Evolutionary conservation across 306 rosid species (phyloP).

Genomic region (Lotus japonicus): DNA sequence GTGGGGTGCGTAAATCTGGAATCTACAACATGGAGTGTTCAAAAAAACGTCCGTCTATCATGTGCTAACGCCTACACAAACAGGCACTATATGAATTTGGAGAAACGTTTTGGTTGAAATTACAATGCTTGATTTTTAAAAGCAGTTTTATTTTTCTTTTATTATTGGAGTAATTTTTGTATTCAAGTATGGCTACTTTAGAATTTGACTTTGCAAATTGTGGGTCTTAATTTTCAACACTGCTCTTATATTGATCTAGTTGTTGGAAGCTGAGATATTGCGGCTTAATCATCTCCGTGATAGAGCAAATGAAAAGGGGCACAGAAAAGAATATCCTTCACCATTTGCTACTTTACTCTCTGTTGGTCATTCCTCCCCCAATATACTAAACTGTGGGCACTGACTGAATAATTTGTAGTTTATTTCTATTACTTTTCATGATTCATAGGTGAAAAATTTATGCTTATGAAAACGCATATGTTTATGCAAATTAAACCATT

Average conservation of each 20-base stretch:
- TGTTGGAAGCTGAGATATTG: constrained; percentile 61
- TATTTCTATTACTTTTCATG: constrained; percentile 11
- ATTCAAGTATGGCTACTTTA: constrained; percentile 6
- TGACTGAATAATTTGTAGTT: background rate
- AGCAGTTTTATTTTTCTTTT: background rate
- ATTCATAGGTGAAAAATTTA: constrained; percentile 7
- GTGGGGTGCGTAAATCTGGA: no score
- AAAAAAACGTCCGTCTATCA: no score
- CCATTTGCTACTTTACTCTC: constrained; percentile 12
- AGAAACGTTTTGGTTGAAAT: background rate
- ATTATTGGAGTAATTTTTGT: background rate
- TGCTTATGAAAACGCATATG: background rate
- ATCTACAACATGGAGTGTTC: no score
- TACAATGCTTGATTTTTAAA: constrained; percentile 5
- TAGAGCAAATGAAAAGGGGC: constrained; percentile 88
- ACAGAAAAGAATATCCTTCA: constrained; percentile 90
- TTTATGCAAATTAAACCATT: constrained; percentile 3
- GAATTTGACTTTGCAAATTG: constrained; percentile 14
- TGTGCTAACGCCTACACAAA: no score
- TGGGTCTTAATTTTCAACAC: constrained; percentile 2
- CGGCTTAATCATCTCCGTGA: constrained; percentile 67
- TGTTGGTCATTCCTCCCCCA: background rate
- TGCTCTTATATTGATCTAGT: constrained; percentile 39
- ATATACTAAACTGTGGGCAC: background rate
- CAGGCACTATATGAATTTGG: no score